Evolutionary conservation across 1,284 basidiomycete genomes (phyloP), one percentile per base, ranked within the genome.

Genomic region (Marasmius tenuissimus): DNA sequence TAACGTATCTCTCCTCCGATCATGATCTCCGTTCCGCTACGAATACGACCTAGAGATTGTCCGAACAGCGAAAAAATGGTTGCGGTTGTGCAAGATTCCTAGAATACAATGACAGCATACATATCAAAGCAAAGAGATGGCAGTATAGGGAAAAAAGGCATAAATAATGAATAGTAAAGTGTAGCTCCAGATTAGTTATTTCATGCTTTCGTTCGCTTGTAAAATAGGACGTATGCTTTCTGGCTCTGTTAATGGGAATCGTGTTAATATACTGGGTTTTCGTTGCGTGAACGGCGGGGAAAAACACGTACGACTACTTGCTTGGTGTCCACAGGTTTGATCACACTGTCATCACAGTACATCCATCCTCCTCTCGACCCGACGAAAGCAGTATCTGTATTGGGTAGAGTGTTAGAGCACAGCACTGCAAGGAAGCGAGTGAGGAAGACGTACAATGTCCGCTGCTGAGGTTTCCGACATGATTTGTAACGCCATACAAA

Each of bases 401-500:
- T 49, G 60, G 49, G 56, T 52, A 35, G 14, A 7, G 16, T 8
- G 16, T 48, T 40, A 54, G 34, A 18, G n/a, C n/a, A 37, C n/a
- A 60, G 56, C 35, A 14, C 45, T 38, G 47, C 35, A 49, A 22
- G 48, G 20, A 49, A 40, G 50, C 56, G 14, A 59, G 54, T 12
- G 20, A 38, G 54, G 20, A 51, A 7, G 37, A 84, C 94, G 78
- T 70, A 97, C 94, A 98, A 75, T 98, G 96, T 0, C 96, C 96
- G 67, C 91, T 92, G 68, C 88, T 93, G 62, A 97, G 75, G 71
- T 89, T 95, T 6, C 96, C 96, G 73, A 89, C 93, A 76, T 98
- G 96, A 73, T 97, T 97, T 56, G 92, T 94, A 27, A 96, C 94
- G 10, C 82, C 94, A 71, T 96, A 97, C 65, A 96, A 75, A 71